Evolutionary conservation across 805 yeast species (phyloP).

Genomic region (Schwanniomyces polymorphus): DNA sequence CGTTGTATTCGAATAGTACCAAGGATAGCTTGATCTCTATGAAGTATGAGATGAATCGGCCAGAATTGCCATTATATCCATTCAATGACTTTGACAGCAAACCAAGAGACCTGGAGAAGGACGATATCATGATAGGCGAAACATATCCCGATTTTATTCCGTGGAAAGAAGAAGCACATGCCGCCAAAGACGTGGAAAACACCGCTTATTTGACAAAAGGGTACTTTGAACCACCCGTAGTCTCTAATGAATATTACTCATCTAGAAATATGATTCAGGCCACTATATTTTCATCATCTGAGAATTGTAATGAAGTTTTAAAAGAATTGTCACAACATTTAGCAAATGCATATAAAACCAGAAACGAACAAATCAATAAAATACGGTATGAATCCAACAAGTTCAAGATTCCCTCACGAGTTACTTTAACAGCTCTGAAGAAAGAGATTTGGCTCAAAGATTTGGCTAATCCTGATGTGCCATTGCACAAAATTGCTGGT

Average conservation of each 20-base stretch:
- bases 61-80: conserved; percentile 33
- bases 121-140: neutral
- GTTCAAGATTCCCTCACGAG: conserved; percentile 83
- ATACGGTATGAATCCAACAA: conserved; percentile 31
- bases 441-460: conserved; percentile 84
- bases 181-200: conserved; percentile 52
- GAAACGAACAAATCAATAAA: conserved; percentile 42
- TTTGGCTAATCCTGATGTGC: conserved; percentile 64
- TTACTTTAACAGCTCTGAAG: conserved; percentile 84
- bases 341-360: conserved; percentile 33
- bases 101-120: neutral
- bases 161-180: conserved; percentile 57
- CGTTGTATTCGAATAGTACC: conserved; percentile 17
- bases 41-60: conserved; percentile 37
- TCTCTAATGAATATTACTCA: conserved; percentile 65
- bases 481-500: conserved; percentile 66
- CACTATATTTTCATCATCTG: conserved; percentile 36
- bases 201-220: conserved; percentile 65
- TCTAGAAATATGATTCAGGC: conserved; percentile 62
- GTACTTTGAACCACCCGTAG: conserved; percentile 59
- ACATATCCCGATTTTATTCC: conserved; percentile 71
- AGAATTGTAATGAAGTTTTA: conserved; percentile 33
- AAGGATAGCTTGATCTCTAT: conserved; percentile 34
- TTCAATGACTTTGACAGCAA: conserved; percentile 20
- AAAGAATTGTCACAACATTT: conserved; percentile 39